Percentiles rank a stretch among this genome's conserved stretches.
phyloP scores from a whole-genome alignment of 75 land plant species.

The Chamaecyparis obtusa region DNA sequence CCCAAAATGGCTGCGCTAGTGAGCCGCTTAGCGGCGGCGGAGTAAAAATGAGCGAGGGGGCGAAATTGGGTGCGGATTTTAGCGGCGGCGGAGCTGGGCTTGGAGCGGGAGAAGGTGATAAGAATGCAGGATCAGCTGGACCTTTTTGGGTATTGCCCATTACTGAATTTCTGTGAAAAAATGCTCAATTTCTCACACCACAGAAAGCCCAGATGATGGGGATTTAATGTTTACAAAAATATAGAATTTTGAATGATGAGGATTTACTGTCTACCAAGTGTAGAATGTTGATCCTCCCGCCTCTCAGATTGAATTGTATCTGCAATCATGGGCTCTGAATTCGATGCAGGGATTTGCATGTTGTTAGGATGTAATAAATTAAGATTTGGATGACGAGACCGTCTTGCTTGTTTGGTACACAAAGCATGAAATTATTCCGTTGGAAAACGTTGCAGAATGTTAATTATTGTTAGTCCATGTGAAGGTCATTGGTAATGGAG shows the following conservation, averaged over 20 bases:
- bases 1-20: neutral
- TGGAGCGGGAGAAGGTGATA: neutral
- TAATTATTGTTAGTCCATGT: neutral
- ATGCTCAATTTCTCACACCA: neutral
- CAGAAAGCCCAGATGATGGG: neutral
- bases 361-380: neutral
- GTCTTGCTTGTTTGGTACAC: neutral
- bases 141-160: neutral
- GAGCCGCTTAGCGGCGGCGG: neutral
- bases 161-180: neutral
- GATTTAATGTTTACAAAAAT: no score
- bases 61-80: neutral
- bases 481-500: neutral
- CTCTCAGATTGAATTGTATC: no score
- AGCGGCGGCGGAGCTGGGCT: neutral
- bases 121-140: neutral
- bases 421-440: conserved; percentile 4
- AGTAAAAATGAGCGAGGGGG: neutral
- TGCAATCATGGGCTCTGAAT: neutral
- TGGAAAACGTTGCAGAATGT: neutral
- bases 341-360: neutral
- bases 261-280: no score
- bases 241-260: neutral
- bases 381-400: neutral
- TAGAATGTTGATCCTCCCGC: neutral